Percentiles rank a stretch among this genome's conserved stretches.
Conservation (phyloP, 2,329 filamentous ascomycete genomes). For the Penicillium sp. region DNA sequence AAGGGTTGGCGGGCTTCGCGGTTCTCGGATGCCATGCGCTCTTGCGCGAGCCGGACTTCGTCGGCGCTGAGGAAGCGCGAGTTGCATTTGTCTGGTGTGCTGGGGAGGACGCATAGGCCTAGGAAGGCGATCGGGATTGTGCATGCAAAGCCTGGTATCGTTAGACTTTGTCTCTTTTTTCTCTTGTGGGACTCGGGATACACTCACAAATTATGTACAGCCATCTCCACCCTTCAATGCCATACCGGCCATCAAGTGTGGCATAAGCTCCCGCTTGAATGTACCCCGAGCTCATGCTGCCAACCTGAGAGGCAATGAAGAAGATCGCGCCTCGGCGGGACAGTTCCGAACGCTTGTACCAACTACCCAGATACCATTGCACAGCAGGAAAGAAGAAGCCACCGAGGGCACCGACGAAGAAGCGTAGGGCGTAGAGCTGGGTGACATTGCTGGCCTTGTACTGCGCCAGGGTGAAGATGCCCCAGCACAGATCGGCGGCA, state of each 20-base stretch:
- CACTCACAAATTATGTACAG: conserved; percentile 17
- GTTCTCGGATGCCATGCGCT: conserved; percentile 21
- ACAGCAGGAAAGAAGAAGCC: conserved; percentile 31
- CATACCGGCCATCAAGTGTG: conserved; percentile 13
- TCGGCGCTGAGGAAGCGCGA: conserved; percentile 14
- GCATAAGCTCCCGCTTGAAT: conserved; percentile 23
- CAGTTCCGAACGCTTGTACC: conserved; percentile 22
- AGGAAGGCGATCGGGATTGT: conserved; percentile 22
- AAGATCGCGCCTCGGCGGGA: conserved; percentile 23
- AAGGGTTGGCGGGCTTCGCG: conserved; percentile 19
- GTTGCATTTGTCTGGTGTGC: conserved; percentile 20
- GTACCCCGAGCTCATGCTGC: conserved; percentile 23
- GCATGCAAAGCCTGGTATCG: conserved; percentile 15
- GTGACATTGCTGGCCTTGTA: conserved; percentile 19
- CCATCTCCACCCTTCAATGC: conserved; percentile 19
- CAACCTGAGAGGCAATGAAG: conserved; percentile 22
- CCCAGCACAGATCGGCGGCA: conserved; percentile 16
- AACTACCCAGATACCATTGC: conserved; percentile 22
- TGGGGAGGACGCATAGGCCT: conserved; percentile 18
- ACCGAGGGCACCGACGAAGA: conserved; percentile 33
- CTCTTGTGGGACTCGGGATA: background rate
- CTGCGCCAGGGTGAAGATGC: conserved; percentile 15
- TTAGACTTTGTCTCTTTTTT: background rate
- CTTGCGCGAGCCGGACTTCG: conserved; percentile 17
- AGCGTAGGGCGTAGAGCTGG: conserved; percentile 31